Evolutionary conservation across 306 rosid species (phyloP).

Genomic region (Lithocarpus polystachyus): DNA sequence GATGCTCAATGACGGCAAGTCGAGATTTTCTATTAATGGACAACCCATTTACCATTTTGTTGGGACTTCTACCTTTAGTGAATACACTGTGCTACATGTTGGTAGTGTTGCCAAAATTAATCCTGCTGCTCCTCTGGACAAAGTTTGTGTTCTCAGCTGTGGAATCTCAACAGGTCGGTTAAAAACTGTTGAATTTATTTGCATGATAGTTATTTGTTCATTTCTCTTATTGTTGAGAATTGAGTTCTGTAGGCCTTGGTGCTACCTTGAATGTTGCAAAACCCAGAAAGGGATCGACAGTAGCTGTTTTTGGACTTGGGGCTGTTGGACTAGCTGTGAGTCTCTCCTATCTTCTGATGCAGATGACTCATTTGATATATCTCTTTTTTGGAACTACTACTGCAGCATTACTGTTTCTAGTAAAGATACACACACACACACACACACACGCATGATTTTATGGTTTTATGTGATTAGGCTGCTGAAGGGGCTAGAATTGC

Average conservation of each 20-base stretch:
- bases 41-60: slow-evolving; percentile 76
- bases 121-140: slow-evolving; percentile 85
- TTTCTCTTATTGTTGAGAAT: too few species aligned
- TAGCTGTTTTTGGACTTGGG: slow-evolving; percentile 60
- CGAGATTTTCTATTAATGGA: slow-evolving; percentile 68
- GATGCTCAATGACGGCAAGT: slow-evolving; percentile 59
- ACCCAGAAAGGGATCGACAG: slow-evolving; percentile 45
- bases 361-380: too few species aligned
- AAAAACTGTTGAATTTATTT: too few species aligned
- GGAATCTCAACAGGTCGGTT: slow-evolving; percentile 77
- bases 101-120: slow-evolving; percentile 82
- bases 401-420: not conserved
- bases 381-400: not conserved
- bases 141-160: slow-evolving; percentile 85
- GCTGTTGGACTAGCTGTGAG: slow-evolving; percentile 72
- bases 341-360: not conserved
- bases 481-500: too few species aligned
- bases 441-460: too few species aligned
- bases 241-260: slow-evolving; percentile 39
- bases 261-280: slow-evolving; percentile 66
- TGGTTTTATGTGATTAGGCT: too few species aligned
- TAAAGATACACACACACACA: not conserved
- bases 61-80: slow-evolving; percentile 87
- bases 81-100: slow-evolving; percentile 70
- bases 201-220: too few species aligned